These are phyloP conservation scores for Zygotorulaspora chibaensis DNA, from an alignment of 805 yeast genomes.

Conservation along the genomic window DNA sequence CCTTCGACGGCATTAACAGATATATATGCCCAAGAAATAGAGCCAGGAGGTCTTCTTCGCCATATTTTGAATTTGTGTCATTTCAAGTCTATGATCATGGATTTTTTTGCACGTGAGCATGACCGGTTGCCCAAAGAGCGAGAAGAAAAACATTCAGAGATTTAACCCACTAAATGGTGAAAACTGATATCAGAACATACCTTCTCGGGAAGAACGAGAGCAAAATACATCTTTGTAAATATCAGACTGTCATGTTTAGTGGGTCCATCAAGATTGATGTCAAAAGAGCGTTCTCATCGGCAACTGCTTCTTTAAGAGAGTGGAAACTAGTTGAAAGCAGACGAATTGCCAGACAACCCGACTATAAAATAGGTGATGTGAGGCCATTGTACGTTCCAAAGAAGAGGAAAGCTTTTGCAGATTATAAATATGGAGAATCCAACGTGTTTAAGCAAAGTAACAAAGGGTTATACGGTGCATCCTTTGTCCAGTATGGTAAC, in stretches of 20 bases:
- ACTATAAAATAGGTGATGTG: constrained; percentile 51
- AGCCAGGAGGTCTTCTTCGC: no score
- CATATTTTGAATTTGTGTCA: no score
- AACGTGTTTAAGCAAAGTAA: constrained; percentile 76
- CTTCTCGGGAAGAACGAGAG: not conserved
- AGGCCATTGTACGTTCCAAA: constrained; percentile 47
- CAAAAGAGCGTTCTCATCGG: constrained; percentile 23
- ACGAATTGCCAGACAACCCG: constrained; percentile 41
- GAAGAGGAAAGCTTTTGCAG: constrained; percentile 47
- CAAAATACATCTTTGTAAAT: not conserved
- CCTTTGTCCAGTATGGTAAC: constrained; percentile 71
- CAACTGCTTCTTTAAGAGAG: constrained; percentile 22
- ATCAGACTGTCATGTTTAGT: not conserved
- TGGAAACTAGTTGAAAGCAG: constrained; percentile 48
- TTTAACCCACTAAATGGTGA: no score
- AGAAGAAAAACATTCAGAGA: not conserved
- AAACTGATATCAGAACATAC: not conserved
- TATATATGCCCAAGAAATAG: no score
- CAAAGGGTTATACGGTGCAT: constrained; percentile 87
- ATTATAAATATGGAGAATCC: constrained; percentile 76
- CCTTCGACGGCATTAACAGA: no score
- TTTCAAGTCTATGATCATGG: no score
- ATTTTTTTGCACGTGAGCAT: constrained; percentile 3
- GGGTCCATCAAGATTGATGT: not conserved
- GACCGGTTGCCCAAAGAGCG: not conserved